These are phyloP conservation scores for Umbilicus rupestris DNA, from an alignment of 164 flowering plant species.

Conservation along the genomic window DNA sequence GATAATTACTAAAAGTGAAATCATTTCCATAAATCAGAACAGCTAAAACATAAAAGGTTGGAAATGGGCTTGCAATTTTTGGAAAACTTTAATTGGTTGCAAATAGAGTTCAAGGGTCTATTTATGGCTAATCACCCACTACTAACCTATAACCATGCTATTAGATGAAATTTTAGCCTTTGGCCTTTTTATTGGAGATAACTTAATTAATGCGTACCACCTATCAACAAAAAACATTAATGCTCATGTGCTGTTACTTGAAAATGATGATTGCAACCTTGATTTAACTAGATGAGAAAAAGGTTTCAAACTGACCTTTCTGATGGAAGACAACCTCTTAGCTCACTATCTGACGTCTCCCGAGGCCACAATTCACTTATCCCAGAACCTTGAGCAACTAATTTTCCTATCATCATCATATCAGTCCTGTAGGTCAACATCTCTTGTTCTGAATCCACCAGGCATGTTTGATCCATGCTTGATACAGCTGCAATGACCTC, in stretches of 20 bases:
- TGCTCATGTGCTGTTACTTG: neutral
- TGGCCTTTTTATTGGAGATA: neutral
- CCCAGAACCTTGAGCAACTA: neutral
- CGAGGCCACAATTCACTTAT: neutral
- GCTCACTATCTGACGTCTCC: neutral
- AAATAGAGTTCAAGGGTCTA: neutral
- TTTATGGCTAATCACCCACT: neutral
- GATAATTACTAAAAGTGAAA: neutral
- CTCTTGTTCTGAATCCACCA: conserved; percentile 40
- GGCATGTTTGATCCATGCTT: conserved; percentile 17
- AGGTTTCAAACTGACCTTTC: neutral
- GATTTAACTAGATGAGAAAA: neutral
- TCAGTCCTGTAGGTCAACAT: conserved; percentile 41
- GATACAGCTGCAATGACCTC: conserved; percentile 26
- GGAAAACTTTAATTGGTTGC: too few relatives aligned
- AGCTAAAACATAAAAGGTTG: too few relatives aligned
- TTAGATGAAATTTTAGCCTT: neutral
- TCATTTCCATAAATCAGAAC: neutral
- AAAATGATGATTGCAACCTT: neutral
- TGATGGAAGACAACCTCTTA: neutral
- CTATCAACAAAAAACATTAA: neutral
- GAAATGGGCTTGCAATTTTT: too few relatives aligned
- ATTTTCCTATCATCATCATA: conserved; percentile 21
- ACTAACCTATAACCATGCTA: neutral
- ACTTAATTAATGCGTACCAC: neutral